phyloP scores from a whole-genome alignment of 345 rosid genomes.

The Iberis pinnata region DNA sequence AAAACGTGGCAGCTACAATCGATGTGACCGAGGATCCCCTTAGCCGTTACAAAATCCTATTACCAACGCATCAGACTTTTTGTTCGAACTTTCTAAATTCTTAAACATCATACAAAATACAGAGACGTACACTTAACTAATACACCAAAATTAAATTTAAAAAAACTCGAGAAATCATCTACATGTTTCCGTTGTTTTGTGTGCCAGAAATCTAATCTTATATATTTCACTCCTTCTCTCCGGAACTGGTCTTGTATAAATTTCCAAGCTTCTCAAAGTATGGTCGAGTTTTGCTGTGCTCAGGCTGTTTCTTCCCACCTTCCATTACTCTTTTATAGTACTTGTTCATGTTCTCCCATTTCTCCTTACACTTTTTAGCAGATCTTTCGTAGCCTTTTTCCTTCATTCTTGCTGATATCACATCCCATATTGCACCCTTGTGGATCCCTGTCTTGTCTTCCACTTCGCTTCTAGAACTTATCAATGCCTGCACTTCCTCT shows the following conservation, averaged over 20 bases:
- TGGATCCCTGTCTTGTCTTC: constrained; percentile 39
- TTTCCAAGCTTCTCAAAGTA: constrained; percentile 47
- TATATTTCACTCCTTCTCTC: not conserved
- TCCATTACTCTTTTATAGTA: constrained; percentile 48
- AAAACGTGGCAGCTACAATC: constrained; percentile 33
- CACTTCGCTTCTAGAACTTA: constrained; percentile 42
- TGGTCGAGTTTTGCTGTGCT: constrained; percentile 38
- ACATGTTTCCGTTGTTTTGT: constrained; percentile 17
- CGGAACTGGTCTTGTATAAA: constrained; percentile 36
- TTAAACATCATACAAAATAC: constrained; percentile 12
- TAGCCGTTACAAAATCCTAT: constrained; percentile 27
- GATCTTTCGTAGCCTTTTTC: constrained; percentile 51
- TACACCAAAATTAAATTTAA: constrained; percentile 14
- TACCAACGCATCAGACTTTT: constrained; percentile 17
- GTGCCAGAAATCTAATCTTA: constrained; percentile 1
- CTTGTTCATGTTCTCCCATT: constrained; percentile 83
- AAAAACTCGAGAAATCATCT: constrained; percentile 20
- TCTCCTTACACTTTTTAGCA: constrained; percentile 71
- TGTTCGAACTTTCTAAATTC: constrained; percentile 24
- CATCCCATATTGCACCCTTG: constrained; percentile 55
- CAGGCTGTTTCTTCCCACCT: constrained; percentile 39
- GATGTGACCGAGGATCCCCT: constrained; percentile 45
- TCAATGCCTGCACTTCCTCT: constrained; percentile 63
- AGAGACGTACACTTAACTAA: constrained; percentile 12
- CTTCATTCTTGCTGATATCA: constrained; percentile 49